Evolutionary conservation across 1,284 basidiomycete genomes (phyloP).

Genomic region (Ustilago loliicola): DNA sequence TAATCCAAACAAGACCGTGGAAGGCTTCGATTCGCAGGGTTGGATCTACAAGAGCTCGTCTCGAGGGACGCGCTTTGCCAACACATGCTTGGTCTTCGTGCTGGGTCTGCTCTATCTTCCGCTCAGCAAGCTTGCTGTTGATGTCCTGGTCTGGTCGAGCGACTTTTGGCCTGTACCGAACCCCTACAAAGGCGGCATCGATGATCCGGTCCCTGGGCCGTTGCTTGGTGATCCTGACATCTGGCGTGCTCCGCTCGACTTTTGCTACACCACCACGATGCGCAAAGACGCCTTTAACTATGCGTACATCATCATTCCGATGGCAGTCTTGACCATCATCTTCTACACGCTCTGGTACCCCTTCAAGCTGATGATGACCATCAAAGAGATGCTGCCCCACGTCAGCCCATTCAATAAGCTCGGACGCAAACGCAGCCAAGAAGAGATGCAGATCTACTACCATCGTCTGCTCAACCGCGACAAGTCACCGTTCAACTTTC

Average conservation of each 20-base stretch:
- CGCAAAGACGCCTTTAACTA: constrained; percentile 80
- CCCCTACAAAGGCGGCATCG: constrained; percentile 76
- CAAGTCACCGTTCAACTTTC: constrained; percentile 79
- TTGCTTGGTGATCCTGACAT: constrained; percentile 75
- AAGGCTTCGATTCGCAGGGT: constrained; percentile 62
- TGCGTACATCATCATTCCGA: constrained; percentile 77
- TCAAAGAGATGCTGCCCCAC: constrained; percentile 76
- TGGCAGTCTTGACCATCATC: constrained; percentile 75
- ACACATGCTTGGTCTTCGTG: constrained; percentile 60
- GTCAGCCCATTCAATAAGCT: constrained; percentile 81
- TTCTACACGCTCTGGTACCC: constrained; percentile 82
- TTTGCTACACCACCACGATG: constrained; percentile 80
- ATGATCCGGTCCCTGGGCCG: constrained; percentile 57
- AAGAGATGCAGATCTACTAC: constrained; percentile 81
- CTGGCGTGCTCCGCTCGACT: constrained; percentile 76
- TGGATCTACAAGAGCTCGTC: constrained; percentile 57
- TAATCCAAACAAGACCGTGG: constrained; percentile 59
- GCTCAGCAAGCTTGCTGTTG: constrained; percentile 64
- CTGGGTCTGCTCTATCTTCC: constrained; percentile 62
- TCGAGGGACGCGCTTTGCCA: constrained; percentile 56
- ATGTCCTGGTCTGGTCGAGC: constrained; percentile 62
- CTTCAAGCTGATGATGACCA: constrained; percentile 75
- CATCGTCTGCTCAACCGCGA: constrained; percentile 78
- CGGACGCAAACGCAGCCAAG: constrained; percentile 75
- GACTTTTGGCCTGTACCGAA: constrained; percentile 72